A percentile compares a stretch with the other conserved stretches of the same genome.
Conservation (phyloP, 2,329 filamentous ascomycete species). For the Thermothelomyces thermophilus region DNA sequence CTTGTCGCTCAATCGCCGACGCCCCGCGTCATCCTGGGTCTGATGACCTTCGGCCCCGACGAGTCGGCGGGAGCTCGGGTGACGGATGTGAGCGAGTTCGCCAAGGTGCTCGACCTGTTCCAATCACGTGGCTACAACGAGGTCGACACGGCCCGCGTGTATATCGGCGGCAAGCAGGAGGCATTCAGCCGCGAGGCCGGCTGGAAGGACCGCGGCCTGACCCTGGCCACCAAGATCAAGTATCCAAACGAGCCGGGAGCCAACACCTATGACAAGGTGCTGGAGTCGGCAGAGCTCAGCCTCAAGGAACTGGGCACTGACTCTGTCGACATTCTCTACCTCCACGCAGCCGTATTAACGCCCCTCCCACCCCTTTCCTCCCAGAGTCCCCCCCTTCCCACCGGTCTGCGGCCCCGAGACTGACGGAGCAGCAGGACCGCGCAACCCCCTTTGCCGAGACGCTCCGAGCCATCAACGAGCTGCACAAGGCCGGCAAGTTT, state of each 20-base stretch:
- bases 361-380: background rate
- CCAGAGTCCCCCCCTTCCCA: background rate
- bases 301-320: slow-evolving; percentile 67
- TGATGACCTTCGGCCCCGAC: slow-evolving; percentile 66
- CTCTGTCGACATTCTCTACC: slow-evolving; percentile 64
- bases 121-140: slow-evolving; percentile 63
- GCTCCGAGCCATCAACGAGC: slow-evolving; percentile 57
- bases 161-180: slow-evolving; percentile 63
- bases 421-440: slow-evolving; percentile 31
- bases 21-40: slow-evolving; percentile 54
- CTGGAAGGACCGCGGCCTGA: slow-evolving; percentile 63
- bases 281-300: slow-evolving; percentile 58
- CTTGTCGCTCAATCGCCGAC: slow-evolving; percentile 20
- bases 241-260: slow-evolving; percentile 56
- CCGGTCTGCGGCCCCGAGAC: background rate
- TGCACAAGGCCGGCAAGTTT: slow-evolving; percentile 68
- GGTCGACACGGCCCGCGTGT: slow-evolving; percentile 64
- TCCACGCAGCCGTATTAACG: slow-evolving; percentile 60
- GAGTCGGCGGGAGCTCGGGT: slow-evolving; percentile 53
- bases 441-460: slow-evolving; percentile 62
- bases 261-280: slow-evolving; percentile 59
- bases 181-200: slow-evolving; percentile 58
- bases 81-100: slow-evolving; percentile 52
- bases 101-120: slow-evolving; percentile 58
- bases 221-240: slow-evolving; percentile 57